Evolutionary conservation across 129 eudicot species (phyloP).

Genomic region (Flaveria brownii): DNA sequence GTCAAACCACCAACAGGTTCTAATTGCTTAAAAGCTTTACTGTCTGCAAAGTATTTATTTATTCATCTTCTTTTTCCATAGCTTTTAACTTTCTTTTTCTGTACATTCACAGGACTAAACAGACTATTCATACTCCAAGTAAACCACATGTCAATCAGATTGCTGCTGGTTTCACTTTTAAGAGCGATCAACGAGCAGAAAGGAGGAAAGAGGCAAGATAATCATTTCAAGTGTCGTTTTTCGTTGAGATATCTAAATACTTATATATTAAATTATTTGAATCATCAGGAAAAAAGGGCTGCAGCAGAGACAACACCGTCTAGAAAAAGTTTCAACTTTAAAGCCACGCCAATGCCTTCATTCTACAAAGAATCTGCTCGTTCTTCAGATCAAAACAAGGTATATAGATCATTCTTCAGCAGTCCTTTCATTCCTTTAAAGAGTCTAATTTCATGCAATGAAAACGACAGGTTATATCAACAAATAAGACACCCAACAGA

Average conservation of each 20-base stretch:
- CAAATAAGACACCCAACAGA: conserved; percentile 37
- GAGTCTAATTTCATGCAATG: not conserved
- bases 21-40: not conserved
- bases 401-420: conserved; percentile 6
- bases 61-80: not conserved
- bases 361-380: conserved; percentile 52
- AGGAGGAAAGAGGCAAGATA: conserved; percentile 62
- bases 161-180: conserved; percentile 37
- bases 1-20: conserved; percentile 53
- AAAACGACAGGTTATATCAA: conserved; percentile 37
- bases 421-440: not conserved
- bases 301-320: conserved; percentile 51
- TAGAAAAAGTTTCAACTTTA: conserved; percentile 54
- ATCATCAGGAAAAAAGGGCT: conserved; percentile 50
- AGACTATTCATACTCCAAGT: conserved; percentile 25
- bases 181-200: conserved; percentile 55
- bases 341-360: conserved; percentile 80
- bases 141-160: conserved; percentile 29
- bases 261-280: not conserved
- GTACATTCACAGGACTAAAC: conserved; percentile 40
- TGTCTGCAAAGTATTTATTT: not conserved
- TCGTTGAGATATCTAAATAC: not conserved
- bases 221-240: conserved; percentile 11
- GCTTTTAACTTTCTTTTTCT: not conserved
- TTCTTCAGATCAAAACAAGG: conserved; percentile 50